These are phyloP conservation scores for Collariella sp. DNA, from an alignment of 495 filamentous ascomycete genomes.

Conservation along the genomic window DNA sequence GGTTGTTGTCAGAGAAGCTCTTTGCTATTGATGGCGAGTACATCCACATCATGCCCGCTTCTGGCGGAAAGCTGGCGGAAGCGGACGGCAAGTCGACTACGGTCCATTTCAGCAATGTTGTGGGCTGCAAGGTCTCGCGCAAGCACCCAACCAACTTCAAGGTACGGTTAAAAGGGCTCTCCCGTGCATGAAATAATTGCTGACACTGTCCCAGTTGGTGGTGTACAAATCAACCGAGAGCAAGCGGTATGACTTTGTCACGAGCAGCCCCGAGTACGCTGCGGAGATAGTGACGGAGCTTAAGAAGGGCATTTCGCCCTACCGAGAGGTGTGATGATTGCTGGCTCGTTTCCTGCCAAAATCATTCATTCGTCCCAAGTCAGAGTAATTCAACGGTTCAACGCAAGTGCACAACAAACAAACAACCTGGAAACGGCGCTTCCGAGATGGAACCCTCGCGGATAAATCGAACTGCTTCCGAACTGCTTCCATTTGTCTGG, in stretches of 20 bases:
- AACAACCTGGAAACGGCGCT: no score
- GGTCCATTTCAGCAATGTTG: conserved; percentile 84
- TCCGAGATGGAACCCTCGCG: no score
- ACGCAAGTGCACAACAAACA: no score
- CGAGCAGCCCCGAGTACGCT: conserved; percentile 68
- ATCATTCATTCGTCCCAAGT: neutral
- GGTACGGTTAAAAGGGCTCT: conserved; percentile 31
- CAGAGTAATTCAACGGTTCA: no score
- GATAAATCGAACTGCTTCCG: neutral
- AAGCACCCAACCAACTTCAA: conserved; percentile 90
- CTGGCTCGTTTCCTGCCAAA: neutral
- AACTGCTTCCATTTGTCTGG: neutral
- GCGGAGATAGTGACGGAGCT: conserved; percentile 83
- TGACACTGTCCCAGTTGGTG: conserved; percentile 45
- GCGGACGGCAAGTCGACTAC: conserved; percentile 74
- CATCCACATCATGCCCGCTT: conserved; percentile 80
- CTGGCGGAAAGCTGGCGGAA: conserved; percentile 48
- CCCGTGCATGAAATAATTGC: neutral
- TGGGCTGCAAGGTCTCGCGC: conserved; percentile 85
- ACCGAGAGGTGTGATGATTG: conserved; percentile 29
- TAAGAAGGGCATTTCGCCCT: conserved; percentile 58
- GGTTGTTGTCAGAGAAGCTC: conserved; percentile 75
- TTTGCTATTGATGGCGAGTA: conserved; percentile 92
- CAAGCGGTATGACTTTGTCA: conserved; percentile 96
- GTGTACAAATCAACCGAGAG: conserved; percentile 76